These are phyloP conservation scores for Arachis stenosperma DNA, from an alignment of 306 rosid species.

Conservation along the genomic window DNA sequence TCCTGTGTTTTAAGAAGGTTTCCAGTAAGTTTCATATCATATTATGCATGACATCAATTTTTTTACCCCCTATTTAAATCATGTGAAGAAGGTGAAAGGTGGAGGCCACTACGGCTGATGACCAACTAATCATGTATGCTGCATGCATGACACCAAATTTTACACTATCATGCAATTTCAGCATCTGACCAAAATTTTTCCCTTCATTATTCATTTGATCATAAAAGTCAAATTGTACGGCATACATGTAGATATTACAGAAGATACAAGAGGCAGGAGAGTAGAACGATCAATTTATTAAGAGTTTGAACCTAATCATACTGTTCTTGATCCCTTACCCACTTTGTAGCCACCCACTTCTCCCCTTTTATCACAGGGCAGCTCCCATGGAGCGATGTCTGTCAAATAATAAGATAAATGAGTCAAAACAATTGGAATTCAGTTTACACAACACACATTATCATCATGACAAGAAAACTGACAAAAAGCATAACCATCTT, in stretches of 20 bases:
- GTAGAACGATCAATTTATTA: background rate
- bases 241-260: slow-evolving; percentile 11
- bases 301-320: slow-evolving; percentile 40
- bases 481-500: background rate
- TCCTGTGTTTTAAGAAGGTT: too few relatives aligned
- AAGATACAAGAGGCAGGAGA: background rate
- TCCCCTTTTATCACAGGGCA: slow-evolving; percentile 81
- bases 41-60: too few relatives aligned
- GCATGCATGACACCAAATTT: slow-evolving; percentile 10
- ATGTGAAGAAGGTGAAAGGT: too few relatives aligned
- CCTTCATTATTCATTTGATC: slow-evolving; percentile 26
- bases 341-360: slow-evolving; percentile 97
- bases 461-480: background rate
- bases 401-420: slow-evolving; percentile 41
- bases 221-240: slow-evolving; percentile 21
- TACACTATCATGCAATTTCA: slow-evolving; percentile 28
- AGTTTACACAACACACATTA: slow-evolving; percentile 22
- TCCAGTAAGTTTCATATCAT: too few relatives aligned
- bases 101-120: too few relatives aligned
- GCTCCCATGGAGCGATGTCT: slow-evolving; percentile 94
- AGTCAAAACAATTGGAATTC: slow-evolving; percentile 25
- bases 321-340: slow-evolving; percentile 75
- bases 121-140: background rate
- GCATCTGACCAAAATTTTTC: slow-evolving; percentile 36
- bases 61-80: too few relatives aligned